phyloP scores from a whole-genome alignment of 2,329 filamentous ascomycete genomes.

The Fusarium napiforme region DNA sequence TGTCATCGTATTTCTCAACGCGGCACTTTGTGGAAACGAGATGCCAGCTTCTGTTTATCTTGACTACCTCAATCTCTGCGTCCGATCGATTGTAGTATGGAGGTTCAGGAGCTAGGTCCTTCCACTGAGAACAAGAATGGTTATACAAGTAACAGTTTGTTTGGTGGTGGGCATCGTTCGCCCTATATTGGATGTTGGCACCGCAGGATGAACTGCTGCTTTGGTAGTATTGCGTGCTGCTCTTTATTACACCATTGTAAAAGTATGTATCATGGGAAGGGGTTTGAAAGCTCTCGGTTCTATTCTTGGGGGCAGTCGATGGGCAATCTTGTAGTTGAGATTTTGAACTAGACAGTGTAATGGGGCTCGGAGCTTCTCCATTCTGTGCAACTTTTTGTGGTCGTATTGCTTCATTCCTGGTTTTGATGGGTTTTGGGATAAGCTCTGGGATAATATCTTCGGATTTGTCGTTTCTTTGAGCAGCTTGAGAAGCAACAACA shows the following conservation, averaged over 20 bases:
- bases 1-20: background rate
- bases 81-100: background rate
- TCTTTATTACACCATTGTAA: background rate
- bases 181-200: too few relatives aligned
- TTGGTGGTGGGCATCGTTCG: background rate
- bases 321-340: background rate
- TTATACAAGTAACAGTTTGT: background rate
- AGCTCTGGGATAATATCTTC: background rate
- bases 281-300: background rate
- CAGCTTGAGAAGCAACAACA: background rate
- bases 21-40: conserved; percentile 10
- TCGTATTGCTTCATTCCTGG: background rate
- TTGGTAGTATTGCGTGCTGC: background rate
- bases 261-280: background rate
- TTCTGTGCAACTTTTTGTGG: background rate
- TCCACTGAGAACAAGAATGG: background rate
- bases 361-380: background rate
- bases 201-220: too few relatives aligned
- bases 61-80: background rate
- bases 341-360: background rate
- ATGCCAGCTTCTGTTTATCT: background rate
- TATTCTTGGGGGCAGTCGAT: background rate
- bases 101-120: too few relatives aligned
- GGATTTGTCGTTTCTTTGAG: background rate
- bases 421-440: background rate